phyloP scores from a whole-genome alignment of 805 yeast species.

The Ogataea methylovora region DNA sequence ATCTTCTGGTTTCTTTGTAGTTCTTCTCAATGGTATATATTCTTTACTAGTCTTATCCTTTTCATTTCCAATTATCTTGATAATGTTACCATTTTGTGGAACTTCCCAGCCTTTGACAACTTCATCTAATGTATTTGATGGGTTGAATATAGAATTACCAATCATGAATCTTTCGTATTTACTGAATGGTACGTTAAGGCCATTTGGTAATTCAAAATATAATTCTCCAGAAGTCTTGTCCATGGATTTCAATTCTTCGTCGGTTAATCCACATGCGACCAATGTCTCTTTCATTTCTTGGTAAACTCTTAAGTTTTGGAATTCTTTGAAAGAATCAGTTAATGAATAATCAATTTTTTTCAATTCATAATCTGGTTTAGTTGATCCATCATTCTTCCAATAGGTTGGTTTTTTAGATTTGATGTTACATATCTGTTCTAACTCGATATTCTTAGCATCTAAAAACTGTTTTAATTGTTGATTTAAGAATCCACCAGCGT shows the following conservation, averaged over 20 bases:
- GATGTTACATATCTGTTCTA: slow-evolving; percentile 41
- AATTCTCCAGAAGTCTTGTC: slow-evolving; percentile 24
- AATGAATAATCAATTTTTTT: slow-evolving; percentile 28
- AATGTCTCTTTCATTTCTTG: slow-evolving; percentile 74
- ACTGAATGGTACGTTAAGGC: slow-evolving; percentile 55
- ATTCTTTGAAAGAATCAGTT: slow-evolving; percentile 45
- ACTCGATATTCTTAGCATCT: slow-evolving; percentile 19
- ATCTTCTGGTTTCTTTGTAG: slow-evolving; percentile 28
- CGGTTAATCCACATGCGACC: slow-evolving; percentile 35
- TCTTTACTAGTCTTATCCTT: slow-evolving; percentile 40
- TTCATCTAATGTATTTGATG: slow-evolving; percentile 29
- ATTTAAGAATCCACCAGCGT: slow-evolving; percentile 64
- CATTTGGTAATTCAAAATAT: slow-evolving; percentile 70
- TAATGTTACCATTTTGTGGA: slow-evolving; percentile 48
- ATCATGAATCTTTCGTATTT: slow-evolving; percentile 48
- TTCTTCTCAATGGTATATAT: slow-evolving; percentile 67
- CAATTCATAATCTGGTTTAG: slow-evolving; percentile 19
- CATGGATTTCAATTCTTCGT: slow-evolving; percentile 13
- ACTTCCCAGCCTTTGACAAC: slow-evolving; percentile 26
- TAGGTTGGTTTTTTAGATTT: slow-evolving; percentile 32
- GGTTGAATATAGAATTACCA: slow-evolving; percentile 70
- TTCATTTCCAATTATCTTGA: slow-evolving; percentile 17
- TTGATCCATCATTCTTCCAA: slow-evolving; percentile 16
- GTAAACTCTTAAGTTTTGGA: slow-evolving; percentile 45
- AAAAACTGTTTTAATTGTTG: slow-evolving; percentile 42